Evolutionary conservation across 169 alveolate species (phyloP).

Genomic region (Cryptosporidium canis): DNA sequence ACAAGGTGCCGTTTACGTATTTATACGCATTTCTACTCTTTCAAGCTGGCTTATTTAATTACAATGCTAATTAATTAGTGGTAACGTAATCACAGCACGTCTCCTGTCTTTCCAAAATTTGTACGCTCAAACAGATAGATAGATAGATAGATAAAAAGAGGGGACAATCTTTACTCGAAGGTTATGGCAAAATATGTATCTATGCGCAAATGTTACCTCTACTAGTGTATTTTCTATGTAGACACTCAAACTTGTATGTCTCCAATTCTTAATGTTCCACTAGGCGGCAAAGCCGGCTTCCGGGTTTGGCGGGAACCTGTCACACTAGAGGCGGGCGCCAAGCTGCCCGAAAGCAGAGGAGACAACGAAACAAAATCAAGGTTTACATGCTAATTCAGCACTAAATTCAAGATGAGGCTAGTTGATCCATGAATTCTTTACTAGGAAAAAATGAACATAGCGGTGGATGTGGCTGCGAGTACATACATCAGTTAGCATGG

Average conservation of each 20-base stretch:
- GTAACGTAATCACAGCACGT: not conserved
- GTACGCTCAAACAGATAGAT: too few species aligned
- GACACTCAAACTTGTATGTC: not conserved
- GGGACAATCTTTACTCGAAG: not conserved
- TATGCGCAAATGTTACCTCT: not conserved
- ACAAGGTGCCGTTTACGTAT: not conserved
- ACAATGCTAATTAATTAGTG: not conserved
- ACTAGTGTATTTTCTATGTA: not conserved
- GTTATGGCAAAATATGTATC: not conserved
- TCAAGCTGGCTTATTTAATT: not conserved
- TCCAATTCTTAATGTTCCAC: not conserved
- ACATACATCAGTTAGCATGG: not conserved
- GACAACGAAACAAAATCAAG: not conserved
- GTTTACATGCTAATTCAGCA: constrained; percentile 6
- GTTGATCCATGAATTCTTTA: too few species aligned
- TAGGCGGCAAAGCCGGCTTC: not conserved
- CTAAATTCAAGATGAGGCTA: not conserved
- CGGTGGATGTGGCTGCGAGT: not conserved
- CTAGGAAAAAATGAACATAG: not conserved
- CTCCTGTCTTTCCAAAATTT: not conserved
- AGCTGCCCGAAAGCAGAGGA: not conserved
- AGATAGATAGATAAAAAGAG: not conserved
- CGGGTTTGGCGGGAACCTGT: not conserved
- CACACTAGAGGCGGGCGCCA: too few species aligned
- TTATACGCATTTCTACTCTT: not conserved